Base-by-base conservation (phyloP, 2,329 filamentous ascomycete species). In the Penicillium janthinellum region DNA sequence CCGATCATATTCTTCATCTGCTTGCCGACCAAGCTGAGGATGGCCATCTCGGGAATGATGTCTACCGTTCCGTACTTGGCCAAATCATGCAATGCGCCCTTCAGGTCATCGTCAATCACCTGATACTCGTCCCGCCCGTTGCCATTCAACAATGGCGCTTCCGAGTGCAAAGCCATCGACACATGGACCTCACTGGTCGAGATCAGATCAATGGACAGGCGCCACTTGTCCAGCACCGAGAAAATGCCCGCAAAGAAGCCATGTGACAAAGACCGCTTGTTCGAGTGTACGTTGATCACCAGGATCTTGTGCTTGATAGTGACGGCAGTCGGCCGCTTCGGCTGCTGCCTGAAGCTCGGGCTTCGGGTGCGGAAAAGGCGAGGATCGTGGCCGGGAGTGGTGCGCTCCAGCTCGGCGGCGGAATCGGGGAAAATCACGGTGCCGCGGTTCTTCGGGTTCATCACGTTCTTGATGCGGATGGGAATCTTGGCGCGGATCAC, bases 1-100 rank as follows among this genome's bases (percentile, higher is more conserved):
- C 95, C 95, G 58, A 91, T 83, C 92, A 98, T 97, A 77, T 96
- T 95, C 82, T 96, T 96, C 88, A 99, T 91, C 77, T 98, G 92
- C 61, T 91, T 91, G 51, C 95, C 95, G 0, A 99, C 94, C 54
- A 99, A 81, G 71, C 92, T 96, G 62, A 99, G 83, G 73, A 99
- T 99, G 8, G 94, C 92, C 93, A 99, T 97, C 71, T 92, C 87
- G 2, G 89, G 86, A 35, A 97, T 86, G 41, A 98, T 88, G 72
- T 95, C 96, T 56, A 99, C 93, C 44, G 95, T 90, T 10, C 95
- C 95, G 70, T 91, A 93, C 63, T 90, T 86, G 61, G 86, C 82
- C 28, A 99, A 81, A 71, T 95, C 90, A 60, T 86, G 81, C 61
- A 90, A 87, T 0, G 89, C 89, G 7, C 80, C 79, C 61, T 82